Conservation (phyloP, 345 rosid genomes). For the Eutrema japonicum region DNA sequence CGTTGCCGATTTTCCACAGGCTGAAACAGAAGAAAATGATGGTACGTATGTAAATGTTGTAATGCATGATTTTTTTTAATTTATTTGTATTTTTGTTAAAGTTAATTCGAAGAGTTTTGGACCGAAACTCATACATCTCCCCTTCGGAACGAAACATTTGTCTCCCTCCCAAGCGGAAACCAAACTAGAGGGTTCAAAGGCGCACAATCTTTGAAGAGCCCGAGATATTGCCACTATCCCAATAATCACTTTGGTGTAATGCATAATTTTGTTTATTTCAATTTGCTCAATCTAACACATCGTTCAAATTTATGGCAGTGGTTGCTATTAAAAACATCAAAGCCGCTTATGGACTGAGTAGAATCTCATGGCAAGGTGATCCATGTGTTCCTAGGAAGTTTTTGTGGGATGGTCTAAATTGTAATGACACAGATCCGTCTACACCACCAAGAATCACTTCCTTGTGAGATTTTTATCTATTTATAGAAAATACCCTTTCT, state of each 20-base stretch:
- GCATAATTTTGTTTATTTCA: neutral
- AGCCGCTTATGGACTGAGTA: conserved; percentile 36
- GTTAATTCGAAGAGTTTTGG: too few species aligned
- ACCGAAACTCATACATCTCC: too few species aligned
- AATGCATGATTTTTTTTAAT: neutral
- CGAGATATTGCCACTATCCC: too few species aligned
- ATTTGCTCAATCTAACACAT: neutral
- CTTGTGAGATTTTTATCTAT: conserved; percentile 16
- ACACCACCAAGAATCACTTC: conserved; percentile 39
- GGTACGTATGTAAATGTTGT: conserved; percentile 7
- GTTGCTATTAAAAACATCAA: conserved; percentile 48
- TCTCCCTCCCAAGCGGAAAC: too few species aligned
- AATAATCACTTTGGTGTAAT: neutral
- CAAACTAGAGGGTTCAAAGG: too few species aligned
- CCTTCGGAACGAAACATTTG: too few species aligned
- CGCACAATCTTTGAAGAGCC: too few species aligned
- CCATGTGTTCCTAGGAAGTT: conserved; percentile 51
- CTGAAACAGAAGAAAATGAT: conserved; percentile 30
- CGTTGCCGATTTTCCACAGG: conserved; percentile 16
- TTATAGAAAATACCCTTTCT: neutral
- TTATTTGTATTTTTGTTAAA: too few species aligned
- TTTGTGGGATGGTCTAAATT: conserved; percentile 54
- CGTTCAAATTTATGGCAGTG: conserved; percentile 36
- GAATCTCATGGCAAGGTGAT: conserved; percentile 66
- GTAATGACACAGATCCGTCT: conserved; percentile 22